Base-by-base conservation (phyloP, 495 filamentous ascomycete genomes). In the Corynascus novoguineensis region DNA sequence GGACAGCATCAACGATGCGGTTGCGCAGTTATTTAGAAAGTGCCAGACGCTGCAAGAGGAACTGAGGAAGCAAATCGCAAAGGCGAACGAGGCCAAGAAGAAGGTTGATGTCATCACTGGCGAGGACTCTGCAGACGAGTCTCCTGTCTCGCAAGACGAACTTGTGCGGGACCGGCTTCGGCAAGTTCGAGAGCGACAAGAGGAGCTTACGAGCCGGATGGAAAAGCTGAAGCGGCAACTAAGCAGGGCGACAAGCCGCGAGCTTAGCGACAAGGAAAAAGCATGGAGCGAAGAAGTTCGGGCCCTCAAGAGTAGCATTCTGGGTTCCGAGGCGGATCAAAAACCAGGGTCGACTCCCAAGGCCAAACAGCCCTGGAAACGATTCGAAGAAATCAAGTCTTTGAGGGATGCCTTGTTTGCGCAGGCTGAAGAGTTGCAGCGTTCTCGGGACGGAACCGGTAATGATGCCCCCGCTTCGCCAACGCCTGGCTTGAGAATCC, bases 1-100 rank as follows among this genome's bases (percentile, higher is more conserved):
- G 0, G 77, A 86, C 60, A 73, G 75, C 6, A 76, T 96, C 25
- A 85, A 87, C 35, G 66, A 78, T 49, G 89, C 88, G 11, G 90
- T 88, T 3, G 82, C 90, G 1, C 89, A 95, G 63, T 75, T 96
- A 9, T 95, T 95, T 74, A 78, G 84, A 15, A 80, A 86, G 22
- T 92, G 87, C 62, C 82, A 90, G 63, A 75, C 85, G 14, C 71
- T 96, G 38, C 84, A 83, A 63, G 73, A 75, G 2, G 89, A 95
- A 68, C 76, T 95, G 50, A 71, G 73, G 27, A 82, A 85, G 32
- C 90, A 95, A 67, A 77, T 95, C 42, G 75, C 68, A 57, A 83
- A 84, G 59, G 79, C 83, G 5, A 80, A 81, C n/a, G 81, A 88
- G 67, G 78, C 87, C 5, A 84, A 83, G 32, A 71, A 78, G 38